These are phyloP conservation scores for Komagataella pseudopastoris DNA, from an alignment of 805 yeast genomes.

Conservation along the genomic window DNA sequence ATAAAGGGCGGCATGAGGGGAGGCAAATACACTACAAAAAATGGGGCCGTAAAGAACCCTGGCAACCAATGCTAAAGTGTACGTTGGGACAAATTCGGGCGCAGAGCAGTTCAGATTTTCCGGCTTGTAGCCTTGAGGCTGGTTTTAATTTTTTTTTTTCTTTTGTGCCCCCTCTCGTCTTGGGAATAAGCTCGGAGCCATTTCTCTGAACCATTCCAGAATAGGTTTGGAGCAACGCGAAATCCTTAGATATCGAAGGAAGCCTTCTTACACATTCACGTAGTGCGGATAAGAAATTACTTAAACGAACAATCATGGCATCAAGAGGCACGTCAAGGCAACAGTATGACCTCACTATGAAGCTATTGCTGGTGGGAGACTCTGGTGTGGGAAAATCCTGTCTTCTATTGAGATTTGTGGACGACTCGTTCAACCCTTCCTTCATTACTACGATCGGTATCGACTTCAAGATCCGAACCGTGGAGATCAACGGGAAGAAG, in stretches of 20 bases:
- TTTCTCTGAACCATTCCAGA: neutral
- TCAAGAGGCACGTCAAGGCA: conserved; percentile 57
- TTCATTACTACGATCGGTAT: conserved; percentile 97
- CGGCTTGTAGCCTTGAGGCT: neutral
- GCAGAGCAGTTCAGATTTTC: too few relatives aligned
- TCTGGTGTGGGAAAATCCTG: conserved; percentile 86
- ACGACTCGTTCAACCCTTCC: conserved; percentile 91
- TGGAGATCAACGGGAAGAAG: conserved; percentile 84
- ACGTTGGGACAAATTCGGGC: neutral
- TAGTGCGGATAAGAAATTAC: neutral
- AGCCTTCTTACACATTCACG: neutral
- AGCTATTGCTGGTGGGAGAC: conserved; percentile 86
- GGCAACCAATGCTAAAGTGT: neutral
- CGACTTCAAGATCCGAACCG: conserved; percentile 94
- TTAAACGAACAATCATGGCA: conserved; percentile 23
- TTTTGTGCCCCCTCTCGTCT: too few relatives aligned
- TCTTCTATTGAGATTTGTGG: conserved; percentile 82
- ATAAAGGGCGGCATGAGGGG: neutral
- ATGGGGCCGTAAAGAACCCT: neutral
- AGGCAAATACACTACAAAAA: neutral
- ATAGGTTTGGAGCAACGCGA: neutral
- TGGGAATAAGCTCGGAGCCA: neutral
- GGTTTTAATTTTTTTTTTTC: neutral
- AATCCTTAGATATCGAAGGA: neutral
- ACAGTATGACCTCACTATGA: conserved; percentile 74